A percentile compares a stretch with the other conserved stretches of the same genome.
These are phyloP conservation scores for Blastosporella zonata DNA, from an alignment of 1,284 basidiomycete species.

Conservation along the genomic window DNA sequence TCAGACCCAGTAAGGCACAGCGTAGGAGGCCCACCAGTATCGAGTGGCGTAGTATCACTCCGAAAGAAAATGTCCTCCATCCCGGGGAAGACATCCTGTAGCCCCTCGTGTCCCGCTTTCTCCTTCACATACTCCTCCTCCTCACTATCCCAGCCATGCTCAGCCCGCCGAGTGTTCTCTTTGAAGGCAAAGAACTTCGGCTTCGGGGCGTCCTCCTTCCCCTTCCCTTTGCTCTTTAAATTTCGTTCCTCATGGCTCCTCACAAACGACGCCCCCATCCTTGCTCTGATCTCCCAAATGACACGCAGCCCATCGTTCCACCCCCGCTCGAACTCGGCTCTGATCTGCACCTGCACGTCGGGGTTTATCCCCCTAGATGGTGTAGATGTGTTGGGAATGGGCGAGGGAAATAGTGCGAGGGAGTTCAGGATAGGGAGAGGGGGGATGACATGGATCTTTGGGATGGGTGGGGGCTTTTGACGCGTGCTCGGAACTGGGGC, in stretches of 20 bases:
- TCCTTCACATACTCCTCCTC: conserved; percentile 17
- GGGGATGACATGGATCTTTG: conserved; percentile 33
- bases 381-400: conserved; percentile 32
- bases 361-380: conserved; percentile 22
- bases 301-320: conserved; percentile 39
- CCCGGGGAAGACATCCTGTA: conserved; percentile 38
- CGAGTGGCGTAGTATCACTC: conserved; percentile 8
- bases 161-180: conserved; percentile 16
- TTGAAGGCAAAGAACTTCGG: conserved; percentile 16
- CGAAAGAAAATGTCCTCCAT: conserved; percentile 33
- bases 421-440: conserved; percentile 28
- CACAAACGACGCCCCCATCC: conserved; percentile 13
- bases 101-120: conserved; percentile 44
- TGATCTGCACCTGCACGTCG: conserved; percentile 35
- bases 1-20: conserved; percentile 50
- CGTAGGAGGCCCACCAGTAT: conserved; percentile 29
- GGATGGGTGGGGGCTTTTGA: background rate
- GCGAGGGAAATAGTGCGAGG: conserved; percentile 15
- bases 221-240: background rate
- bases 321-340: conserved; percentile 52
- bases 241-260: background rate
- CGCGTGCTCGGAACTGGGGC: background rate
- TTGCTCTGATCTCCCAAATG: conserved; percentile 17
- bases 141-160: conserved; percentile 16
- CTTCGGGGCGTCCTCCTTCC: background rate